A percentile compares a stretch with the other conserved stretches of the same genome.
Evolutionary conservation across 129 eudicot genomes (phyloP).

Genomic region (Glebionis coronaria): DNA sequence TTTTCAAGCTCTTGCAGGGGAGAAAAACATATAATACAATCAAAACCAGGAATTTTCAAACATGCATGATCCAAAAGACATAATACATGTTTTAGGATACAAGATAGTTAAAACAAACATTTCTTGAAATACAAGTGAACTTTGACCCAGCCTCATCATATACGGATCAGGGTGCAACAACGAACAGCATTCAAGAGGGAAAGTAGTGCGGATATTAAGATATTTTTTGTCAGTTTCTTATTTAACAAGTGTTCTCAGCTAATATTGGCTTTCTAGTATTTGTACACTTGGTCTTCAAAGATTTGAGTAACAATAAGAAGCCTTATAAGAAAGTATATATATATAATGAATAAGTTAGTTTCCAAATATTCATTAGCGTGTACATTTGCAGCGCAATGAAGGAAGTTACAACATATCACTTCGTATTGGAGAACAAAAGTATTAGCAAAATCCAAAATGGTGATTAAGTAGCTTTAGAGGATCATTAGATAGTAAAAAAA

Average conservation of each 20-base stretch:
- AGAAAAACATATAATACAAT: neutral
- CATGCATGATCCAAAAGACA: slow-evolving; percentile 10
- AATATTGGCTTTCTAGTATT: neutral
- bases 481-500: neutral
- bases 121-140: too few relatives aligned
- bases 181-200: neutral
- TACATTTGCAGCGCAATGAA: neutral
- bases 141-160: slow-evolving; percentile 9
- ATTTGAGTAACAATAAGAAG: neutral
- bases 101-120: neutral
- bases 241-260: neutral
- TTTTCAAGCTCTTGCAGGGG: neutral
- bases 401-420: neutral
- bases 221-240: neutral
- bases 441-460: slow-evolving; percentile 5
- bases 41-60: neutral
- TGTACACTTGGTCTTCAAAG: neutral
- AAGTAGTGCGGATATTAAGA: neutral
- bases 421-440: neutral
- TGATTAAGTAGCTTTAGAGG: neutral
- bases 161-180: slow-evolving; percentile 8
- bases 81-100: slow-evolving; percentile 1
- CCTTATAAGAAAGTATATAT: neutral
- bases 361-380: slow-evolving; percentile 9
- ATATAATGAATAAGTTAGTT: neutral